Conservation (phyloP, 768 basidiomycete genomes). For the Lentinula aciculospora region DNA sequence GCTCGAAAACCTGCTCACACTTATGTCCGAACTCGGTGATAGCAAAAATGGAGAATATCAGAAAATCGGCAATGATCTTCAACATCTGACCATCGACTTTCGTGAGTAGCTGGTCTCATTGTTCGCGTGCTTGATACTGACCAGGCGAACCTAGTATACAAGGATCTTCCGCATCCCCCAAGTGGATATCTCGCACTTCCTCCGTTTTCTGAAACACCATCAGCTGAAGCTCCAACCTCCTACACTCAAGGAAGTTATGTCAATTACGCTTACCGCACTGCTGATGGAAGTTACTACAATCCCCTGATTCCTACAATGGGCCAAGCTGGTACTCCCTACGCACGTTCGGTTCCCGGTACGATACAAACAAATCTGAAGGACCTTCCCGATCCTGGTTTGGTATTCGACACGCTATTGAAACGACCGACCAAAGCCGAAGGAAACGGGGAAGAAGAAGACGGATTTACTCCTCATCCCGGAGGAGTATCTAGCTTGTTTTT, state of each 20-base stretch:
- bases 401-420: conserved; percentile 68
- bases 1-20: conserved; percentile 57
- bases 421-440: conserved; percentile 18
- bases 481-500: conserved; percentile 75
- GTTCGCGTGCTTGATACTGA: conserved; percentile 8
- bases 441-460: not conserved
- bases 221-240: conserved; percentile 5
- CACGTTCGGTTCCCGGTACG: conserved; percentile 55
- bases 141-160: conserved; percentile 48
- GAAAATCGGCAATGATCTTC: conserved; percentile 29
- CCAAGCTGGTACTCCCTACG: conserved; percentile 59
- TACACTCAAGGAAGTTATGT: conserved; percentile 12
- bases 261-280: conserved; percentile 49
- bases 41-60: conserved; percentile 7
- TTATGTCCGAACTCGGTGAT: conserved; percentile 48
- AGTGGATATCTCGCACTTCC: conserved; percentile 37
- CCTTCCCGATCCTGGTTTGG: conserved; percentile 59
- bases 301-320: conserved; percentile 50
- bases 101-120: conserved; percentile 38
- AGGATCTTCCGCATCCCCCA: conserved; percentile 77
- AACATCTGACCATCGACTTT: conserved; percentile 46
- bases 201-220: conserved; percentile 11
- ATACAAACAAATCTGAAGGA: conserved; percentile 18
- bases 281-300: conserved; percentile 60
- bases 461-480: conserved; percentile 40